A percentile compares a stretch with the other conserved stretches of the same genome.
phyloP scores from a whole-genome alignment of 73 alveolate species.

The Effrenium voratum region DNA sequence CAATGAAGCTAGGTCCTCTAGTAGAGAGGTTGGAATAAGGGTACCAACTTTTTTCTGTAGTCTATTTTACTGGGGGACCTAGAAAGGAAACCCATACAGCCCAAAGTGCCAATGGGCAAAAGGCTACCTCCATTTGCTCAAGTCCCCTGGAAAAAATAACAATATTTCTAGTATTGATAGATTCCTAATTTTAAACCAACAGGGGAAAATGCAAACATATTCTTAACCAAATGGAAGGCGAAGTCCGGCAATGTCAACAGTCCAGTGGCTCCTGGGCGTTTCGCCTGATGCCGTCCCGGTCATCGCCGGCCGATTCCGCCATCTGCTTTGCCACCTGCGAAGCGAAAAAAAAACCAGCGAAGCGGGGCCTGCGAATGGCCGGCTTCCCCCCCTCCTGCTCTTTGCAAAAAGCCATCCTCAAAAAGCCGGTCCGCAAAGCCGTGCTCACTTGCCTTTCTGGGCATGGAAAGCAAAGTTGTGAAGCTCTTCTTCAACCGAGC shows the following conservation, averaged over 20 bases:
- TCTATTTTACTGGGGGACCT: no score
- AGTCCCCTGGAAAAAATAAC: background rate
- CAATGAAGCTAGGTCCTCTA: no score
- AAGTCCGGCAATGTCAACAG: no score
- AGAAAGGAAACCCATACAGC: background rate
- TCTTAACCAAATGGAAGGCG: no score
- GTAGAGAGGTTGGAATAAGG: no score
- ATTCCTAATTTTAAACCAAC: no score
- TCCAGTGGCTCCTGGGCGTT: slow-evolving; percentile 30
- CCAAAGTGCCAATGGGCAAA: background rate
- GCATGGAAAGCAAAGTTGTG: background rate
- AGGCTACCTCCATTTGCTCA: background rate
- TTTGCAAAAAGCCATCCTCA: background rate
- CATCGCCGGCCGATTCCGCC: background rate
- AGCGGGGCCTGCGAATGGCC: background rate
- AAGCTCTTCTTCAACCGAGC: background rate
- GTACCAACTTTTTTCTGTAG: no score
- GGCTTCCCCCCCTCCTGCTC: background rate
- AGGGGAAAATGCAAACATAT: background rate
- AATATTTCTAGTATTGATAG: background rate
- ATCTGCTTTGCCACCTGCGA: slow-evolving; percentile 28
- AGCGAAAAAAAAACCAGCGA: background rate
- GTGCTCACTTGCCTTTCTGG: no score
- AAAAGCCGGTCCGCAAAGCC: background rate
- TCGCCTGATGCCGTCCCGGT: slow-evolving; percentile 55